Conservation (phyloP, 805 yeast genomes). For the Metschnikowia hibisci region DNA sequence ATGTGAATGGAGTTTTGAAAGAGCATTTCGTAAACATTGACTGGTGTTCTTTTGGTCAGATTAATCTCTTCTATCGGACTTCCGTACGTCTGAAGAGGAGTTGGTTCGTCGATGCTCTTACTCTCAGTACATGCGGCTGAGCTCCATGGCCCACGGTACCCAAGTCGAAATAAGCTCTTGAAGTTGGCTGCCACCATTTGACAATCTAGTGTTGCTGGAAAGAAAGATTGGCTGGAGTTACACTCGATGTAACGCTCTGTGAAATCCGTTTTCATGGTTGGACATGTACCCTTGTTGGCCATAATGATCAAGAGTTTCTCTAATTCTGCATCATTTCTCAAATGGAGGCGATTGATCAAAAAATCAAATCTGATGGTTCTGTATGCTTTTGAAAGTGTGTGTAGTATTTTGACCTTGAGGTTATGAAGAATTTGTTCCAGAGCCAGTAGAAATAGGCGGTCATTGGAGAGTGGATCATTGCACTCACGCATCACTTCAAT, state of each 20-base stretch:
- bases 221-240: slow-evolving; percentile 2
- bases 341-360: slow-evolving; percentile 20
- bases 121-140: not conserved
- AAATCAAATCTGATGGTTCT: slow-evolving; percentile 26
- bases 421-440: slow-evolving; percentile 24
- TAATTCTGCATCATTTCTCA: slow-evolving; percentile 21
- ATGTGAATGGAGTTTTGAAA: slow-evolving; percentile 8
- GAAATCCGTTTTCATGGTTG: slow-evolving; percentile 29
- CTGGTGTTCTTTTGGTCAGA: not conserved
- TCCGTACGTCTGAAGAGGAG: not conserved
- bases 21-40: slow-evolving; percentile 10
- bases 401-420: slow-evolving; percentile 29
- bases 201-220: slow-evolving; percentile 21
- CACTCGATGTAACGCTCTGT: slow-evolving; percentile 18
- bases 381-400: slow-evolving; percentile 30
- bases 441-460: slow-evolving; percentile 30
- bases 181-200: slow-evolving; percentile 23
- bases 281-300: slow-evolving; percentile 28
- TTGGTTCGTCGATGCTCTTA: not conserved
- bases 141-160: slow-evolving; percentile 15
- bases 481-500: slow-evolving; percentile 17
- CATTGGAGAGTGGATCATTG: slow-evolving; percentile 26
- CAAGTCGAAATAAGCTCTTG: slow-evolving; percentile 8
- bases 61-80: not conserved
- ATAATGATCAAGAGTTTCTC: slow-evolving; percentile 27